These are phyloP conservation scores for Aegilops sharonensis DNA, from an alignment of 176 grass and related monocot genomes.

Conservation along the genomic window DNA sequence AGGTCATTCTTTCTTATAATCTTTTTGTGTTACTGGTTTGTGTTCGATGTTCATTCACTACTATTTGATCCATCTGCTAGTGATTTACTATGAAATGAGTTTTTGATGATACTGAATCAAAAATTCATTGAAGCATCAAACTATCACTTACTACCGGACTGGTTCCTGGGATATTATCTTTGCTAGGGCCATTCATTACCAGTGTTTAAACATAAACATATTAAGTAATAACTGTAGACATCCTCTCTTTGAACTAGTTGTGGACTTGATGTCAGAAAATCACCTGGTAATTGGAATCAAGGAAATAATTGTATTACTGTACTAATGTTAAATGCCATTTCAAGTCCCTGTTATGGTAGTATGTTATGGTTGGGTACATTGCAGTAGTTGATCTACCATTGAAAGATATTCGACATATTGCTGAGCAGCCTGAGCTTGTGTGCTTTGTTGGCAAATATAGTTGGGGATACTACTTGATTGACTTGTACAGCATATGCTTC, in stretches of 20 bases:
- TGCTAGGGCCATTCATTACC: not conserved
- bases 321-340: not conserved
- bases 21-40: not conserved
- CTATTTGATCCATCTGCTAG: not conserved
- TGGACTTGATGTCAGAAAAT: not conserved
- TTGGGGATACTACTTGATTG: not conserved
- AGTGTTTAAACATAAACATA: not conserved
- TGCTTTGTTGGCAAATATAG: not conserved
- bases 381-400: not conserved
- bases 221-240: not conserved
- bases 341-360: not conserved
- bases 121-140: not conserved
- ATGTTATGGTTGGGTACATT: not conserved
- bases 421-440: not conserved
- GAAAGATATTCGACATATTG: not conserved
- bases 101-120: not conserved
- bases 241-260: not conserved
- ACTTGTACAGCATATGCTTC: not conserved
- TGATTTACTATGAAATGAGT: not conserved
- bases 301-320: not conserved
- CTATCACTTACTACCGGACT: not conserved
- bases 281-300: not conserved
- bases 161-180: not conserved
- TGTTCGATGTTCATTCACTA: not conserved
- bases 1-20: constrained; percentile 45